A percentile compares a stretch with the other conserved stretches of the same genome.
Evolutionary conservation across 176 grass and related monocot species (phyloP).

Genomic region (Oryza longistaminata): DNA sequence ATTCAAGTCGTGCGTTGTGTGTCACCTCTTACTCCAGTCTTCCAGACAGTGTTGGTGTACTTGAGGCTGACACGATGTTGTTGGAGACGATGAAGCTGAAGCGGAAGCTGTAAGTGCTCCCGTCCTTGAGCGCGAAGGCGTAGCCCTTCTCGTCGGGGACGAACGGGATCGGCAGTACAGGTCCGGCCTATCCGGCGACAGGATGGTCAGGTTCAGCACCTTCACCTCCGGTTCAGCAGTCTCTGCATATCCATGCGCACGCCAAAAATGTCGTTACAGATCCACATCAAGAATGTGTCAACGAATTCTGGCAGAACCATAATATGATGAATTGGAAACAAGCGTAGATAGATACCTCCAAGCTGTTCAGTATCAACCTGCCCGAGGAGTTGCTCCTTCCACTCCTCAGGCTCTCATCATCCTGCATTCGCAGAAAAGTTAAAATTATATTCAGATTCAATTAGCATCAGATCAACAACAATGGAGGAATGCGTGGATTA

Average conservation of each 20-base stretch:
- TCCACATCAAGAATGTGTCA: background rate
- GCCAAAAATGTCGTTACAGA: background rate
- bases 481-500: background rate
- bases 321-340: background rate
- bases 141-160: conserved; percentile 60
- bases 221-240: conserved; percentile 77
- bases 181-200: conserved; percentile 53
- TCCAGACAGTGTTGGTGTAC: conserved; percentile 91
- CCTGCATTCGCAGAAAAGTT: conserved; percentile 22
- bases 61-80: conserved; percentile 91
- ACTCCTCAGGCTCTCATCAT: conserved; percentile 90
- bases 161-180: conserved; percentile 74
- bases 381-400: conserved; percentile 90
- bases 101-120: conserved; percentile 79
- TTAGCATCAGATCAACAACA: background rate
- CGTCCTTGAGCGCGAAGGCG: conserved; percentile 85
- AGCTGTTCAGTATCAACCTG: conserved; percentile 72
- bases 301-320: background rate
- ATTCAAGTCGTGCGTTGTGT: conserved; percentile 10
- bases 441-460: background rate
- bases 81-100: conserved; percentile 78
- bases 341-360: conserved; percentile 45
- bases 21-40: conserved; percentile 81
- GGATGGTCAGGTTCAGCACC: conserved; percentile 75
- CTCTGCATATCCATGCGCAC: conserved; percentile 40